Evolutionary conservation across 1,139 yeast species (phyloP), one percentile per base, ranked within the genome.

Genomic region (Arxiozyma telluris): DNA sequence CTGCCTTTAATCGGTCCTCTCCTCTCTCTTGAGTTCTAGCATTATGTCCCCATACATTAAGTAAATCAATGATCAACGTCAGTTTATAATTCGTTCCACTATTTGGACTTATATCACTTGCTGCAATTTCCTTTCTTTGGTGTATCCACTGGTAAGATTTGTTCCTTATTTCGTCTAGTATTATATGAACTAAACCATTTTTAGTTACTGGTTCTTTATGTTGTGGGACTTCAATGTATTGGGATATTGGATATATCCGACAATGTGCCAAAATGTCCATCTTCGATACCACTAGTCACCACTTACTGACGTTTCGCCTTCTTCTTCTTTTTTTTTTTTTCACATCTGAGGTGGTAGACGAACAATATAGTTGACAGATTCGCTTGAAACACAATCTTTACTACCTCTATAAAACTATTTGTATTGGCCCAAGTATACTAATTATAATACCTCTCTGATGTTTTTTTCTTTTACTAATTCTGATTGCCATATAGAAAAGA

Each of bases 191-290:
- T 1, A 44, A 4, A 17, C 47, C 47, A 23, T 8, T 4, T 25
- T 44, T 22, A 9, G 47, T n/a, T n/a, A 30, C 9, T 20, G 47
- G 47, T 45, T 45, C 47, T 18, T 6, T 20, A 12, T 49, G 42
- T 27, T 4, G 17, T 27, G n/a, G 17, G 23, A 49, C 12, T 11
- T 30, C 21, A 9, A 45, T 45, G 41, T 53, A 50, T 18, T 58
- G 59, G 4, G 67, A 60, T 12, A 66, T 53, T 30, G 67, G 65
- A 49, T 66, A 65, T 8, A 63, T 56, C 53, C 62, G 60, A 51
- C 67, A 64, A 50, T 64, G 62, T 20, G 61, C 60, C 50, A 66
- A 47, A 11, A 66, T 59, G 41, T 66, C 67, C 69, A 66, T 66
- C 5, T 44, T 48, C 11, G 7, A 23, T 23, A 23, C 6, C 6